These are phyloP conservation scores for Plectosphaerella sp. DNA, from an alignment of 2,329 filamentous ascomycete genomes.

Conservation along the genomic window DNA sequence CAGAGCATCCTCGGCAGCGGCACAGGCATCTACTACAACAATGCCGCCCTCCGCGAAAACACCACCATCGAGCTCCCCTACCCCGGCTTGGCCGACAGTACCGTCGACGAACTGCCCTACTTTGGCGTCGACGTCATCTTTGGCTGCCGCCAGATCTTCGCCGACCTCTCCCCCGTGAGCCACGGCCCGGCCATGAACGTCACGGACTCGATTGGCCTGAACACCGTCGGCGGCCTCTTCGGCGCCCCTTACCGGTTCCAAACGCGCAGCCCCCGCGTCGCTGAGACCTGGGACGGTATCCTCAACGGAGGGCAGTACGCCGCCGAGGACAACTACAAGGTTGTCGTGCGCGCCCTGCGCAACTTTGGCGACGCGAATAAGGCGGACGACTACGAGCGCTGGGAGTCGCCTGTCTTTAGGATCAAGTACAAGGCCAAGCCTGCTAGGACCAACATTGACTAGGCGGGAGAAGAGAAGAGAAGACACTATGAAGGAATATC, in stretches of 20 bases:
- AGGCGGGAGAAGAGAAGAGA: not conserved
- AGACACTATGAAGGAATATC: not conserved
- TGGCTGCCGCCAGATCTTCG: constrained; percentile 37
- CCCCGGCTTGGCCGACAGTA: constrained; percentile 27
- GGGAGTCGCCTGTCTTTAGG: constrained; percentile 35
- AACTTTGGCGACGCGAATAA: constrained; percentile 44
- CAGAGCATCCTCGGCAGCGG: constrained; percentile 28
- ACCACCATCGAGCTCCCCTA: constrained; percentile 36
- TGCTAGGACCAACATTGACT: not conserved
- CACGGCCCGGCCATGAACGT: constrained; percentile 20
- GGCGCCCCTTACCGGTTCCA: constrained; percentile 30
- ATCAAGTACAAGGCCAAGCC: constrained; percentile 32
- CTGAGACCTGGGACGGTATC: constrained; percentile 37
- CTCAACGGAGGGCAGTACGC: constrained; percentile 42
- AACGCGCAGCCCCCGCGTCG: constrained; percentile 22
- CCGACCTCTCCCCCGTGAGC: constrained; percentile 37
- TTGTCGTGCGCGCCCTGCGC: constrained; percentile 42
- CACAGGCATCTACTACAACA: constrained; percentile 29
- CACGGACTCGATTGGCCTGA: constrained; percentile 29
- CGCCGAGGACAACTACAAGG: constrained; percentile 43
- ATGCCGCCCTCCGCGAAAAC: constrained; percentile 24
- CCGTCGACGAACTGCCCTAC: constrained; percentile 28
- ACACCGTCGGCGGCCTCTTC: constrained; percentile 36
- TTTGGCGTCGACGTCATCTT: constrained; percentile 37
- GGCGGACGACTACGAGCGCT: constrained; percentile 40